Base-by-base conservation (phyloP, 2,329 filamentous ascomycete species). In the Endocalyx cinctus region DNA sequence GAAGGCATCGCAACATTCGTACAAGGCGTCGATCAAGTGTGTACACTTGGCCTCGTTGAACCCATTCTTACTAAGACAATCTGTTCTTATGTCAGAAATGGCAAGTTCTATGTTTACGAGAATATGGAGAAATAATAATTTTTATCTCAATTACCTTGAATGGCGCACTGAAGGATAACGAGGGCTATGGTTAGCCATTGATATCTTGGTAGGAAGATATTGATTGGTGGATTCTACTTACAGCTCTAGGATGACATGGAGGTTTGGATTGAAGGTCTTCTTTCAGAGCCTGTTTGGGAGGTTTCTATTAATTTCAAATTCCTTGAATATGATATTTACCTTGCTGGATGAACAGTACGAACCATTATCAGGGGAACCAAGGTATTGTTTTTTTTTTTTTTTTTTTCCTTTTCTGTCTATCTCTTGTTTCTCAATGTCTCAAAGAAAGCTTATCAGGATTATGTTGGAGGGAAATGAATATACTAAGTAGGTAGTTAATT, bases 1-100 rank as follows among this genome's bases (percentile, higher is more conserved):
- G 58, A 97, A 95, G 10, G 77, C 74, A 52, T 89, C 81, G 62
- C 92, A 98, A 63, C 92, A 98, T 48, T 92, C 83, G 61, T 97
- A 98, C 16, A 98, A 67, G 3, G 87, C 86, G 57, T 90, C 82
- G 36, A 98, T 75, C 52, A 87, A 69, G 13, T 66, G 59, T 54
- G 83, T 77, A 61, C 92, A 98, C 54, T 81, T 94, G 27, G 78
- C 78, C 62, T 97, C 88, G 39, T 94, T 77, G 66, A 84, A 97
- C 34, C 79, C 79, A 59, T 89, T 89, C 61, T 81, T 90, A 29
- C 77, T 78, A 42, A 98, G 69, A 54, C 92, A 98, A 48, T 82
- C 87, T 94, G 51, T 19, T 36, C 30, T 31, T n/a, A 34, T 27
- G 39, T 54, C 27, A 51, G 44, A 33, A 25, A n/a, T 14, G 23